These are phyloP conservation scores for Colletotrichum higginsianum DNA, from an alignment of 2,329 filamentous ascomycete species.

Conservation along the genomic window DNA sequence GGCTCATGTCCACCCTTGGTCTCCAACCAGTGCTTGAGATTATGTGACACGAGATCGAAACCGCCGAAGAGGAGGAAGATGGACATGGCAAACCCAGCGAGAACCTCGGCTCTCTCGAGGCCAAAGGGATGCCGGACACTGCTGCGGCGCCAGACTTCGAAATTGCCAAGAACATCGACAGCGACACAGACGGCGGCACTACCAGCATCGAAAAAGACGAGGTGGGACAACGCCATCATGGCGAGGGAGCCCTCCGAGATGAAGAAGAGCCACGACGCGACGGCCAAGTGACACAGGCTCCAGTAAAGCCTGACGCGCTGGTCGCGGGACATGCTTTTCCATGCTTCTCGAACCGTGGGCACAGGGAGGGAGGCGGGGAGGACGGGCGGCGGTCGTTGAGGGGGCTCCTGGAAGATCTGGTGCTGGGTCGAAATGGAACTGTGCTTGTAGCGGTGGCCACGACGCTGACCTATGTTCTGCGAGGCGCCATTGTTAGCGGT, in stretches of 20 bases:
- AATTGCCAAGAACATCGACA: conserved; percentile 95
- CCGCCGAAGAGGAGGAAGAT: conserved; percentile 98
- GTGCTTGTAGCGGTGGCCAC: conserved; percentile 98
- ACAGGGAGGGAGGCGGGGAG: conserved; percentile 93
- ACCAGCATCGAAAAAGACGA: conserved; percentile 95
- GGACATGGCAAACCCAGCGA: conserved; percentile 96
- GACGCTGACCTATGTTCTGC: conserved; percentile 89
- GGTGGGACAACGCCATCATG: conserved; percentile 91
- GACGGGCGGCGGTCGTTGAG: conserved; percentile 86
- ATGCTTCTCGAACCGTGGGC: conserved; percentile 89
- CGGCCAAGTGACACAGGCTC: conserved; percentile 89
- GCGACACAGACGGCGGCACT: conserved; percentile 92
- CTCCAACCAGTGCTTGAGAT: conserved; percentile 93
- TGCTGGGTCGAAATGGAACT: conserved; percentile 90
- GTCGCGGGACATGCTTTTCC: conserved; percentile 89
- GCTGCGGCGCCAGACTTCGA: conserved; percentile 96
- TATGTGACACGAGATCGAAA: conserved; percentile 94
- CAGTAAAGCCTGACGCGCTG: conserved; percentile 88
- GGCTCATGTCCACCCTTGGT: conserved; percentile 76
- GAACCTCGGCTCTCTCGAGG: conserved; percentile 91
- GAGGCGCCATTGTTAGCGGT: conserved; percentile 33
- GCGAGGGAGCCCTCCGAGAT: conserved; percentile 88
- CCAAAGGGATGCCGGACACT: conserved; percentile 95
- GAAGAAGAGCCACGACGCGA: conserved; percentile 89
- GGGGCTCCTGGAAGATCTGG: conserved; percentile 95